Conservation (phyloP, 2,329 filamentous ascomycete species). For the Sclerotiophoma versabilis region DNA sequence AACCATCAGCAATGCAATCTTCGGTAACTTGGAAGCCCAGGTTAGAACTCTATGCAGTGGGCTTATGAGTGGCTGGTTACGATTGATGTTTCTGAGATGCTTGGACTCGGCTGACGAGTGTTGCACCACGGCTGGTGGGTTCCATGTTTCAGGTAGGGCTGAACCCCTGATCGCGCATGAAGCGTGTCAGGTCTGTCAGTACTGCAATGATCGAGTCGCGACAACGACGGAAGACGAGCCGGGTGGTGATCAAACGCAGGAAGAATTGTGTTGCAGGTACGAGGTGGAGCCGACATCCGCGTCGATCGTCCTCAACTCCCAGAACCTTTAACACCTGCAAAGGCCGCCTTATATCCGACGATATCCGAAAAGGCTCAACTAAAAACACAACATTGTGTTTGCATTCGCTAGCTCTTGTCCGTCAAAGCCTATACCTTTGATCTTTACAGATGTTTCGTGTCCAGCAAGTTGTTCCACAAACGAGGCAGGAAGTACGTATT, state of each 20-base stretch:
- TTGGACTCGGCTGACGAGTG: constrained; percentile 17
- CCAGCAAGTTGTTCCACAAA: constrained; percentile 20
- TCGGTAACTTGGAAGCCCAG: constrained; percentile 21
- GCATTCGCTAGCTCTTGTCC: constrained; percentile 25
- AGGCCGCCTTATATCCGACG: background rate
- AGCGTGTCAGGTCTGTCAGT: constrained; percentile 20
- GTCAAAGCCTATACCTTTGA: constrained; percentile 42
- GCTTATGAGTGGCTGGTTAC: constrained; percentile 15
- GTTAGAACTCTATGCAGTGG: constrained; percentile 11
- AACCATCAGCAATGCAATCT: constrained; percentile 24
- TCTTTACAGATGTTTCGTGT: constrained; percentile 17
- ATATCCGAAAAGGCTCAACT: background rate
- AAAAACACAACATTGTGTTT: constrained; percentile 1
- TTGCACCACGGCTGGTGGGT: constrained; percentile 17
- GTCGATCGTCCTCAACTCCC: background rate
- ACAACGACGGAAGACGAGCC: constrained; percentile 1
- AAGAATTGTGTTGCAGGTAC: background rate
- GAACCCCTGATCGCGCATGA: constrained; percentile 22
- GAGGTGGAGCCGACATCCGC: background rate
- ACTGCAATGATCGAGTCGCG: constrained; percentile 13
- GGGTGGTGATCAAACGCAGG: constrained; percentile 5
- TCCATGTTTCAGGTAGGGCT: constrained; percentile 28
- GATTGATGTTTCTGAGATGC: constrained; percentile 8
- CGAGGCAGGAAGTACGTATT: constrained; percentile 26
- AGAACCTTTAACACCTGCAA: background rate